phyloP scores from a whole-genome alignment of 1,284 basidiomycete genomes.

The Tausonia pullulans region DNA sequence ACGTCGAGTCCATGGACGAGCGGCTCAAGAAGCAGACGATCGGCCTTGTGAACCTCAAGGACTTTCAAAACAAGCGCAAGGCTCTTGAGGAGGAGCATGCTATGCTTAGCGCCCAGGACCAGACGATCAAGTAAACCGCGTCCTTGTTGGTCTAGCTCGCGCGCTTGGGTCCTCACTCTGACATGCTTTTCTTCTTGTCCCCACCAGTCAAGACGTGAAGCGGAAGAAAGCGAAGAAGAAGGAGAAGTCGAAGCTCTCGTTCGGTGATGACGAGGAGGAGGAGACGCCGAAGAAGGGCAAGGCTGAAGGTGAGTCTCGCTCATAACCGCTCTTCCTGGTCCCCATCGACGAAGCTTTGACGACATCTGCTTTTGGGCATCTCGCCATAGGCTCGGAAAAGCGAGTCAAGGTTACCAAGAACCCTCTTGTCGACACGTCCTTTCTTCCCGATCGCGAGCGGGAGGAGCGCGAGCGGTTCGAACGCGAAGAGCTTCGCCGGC shows the following conservation, averaged over 20 bases:
- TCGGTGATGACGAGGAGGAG: conserved; percentile 70
- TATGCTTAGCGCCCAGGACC: conserved; percentile 61
- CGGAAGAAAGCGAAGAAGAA: conserved; percentile 76
- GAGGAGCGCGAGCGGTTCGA: conserved; percentile 83
- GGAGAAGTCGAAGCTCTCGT: conserved; percentile 81
- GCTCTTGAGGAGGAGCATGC: conserved; percentile 87
- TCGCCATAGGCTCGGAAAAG: conserved; percentile 37
- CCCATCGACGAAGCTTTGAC: too few species aligned
- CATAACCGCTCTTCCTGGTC: too few species aligned
- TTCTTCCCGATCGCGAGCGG: conserved; percentile 90
- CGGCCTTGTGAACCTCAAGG: conserved; percentile 83
- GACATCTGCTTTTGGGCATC: too few species aligned
- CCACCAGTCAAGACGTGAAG: conserved; percentile 13
- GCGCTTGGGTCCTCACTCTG: neutral
- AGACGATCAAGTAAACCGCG: neutral
- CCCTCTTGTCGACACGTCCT: conserved; percentile 92
- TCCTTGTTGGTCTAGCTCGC: neutral
- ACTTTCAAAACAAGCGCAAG: conserved; percentile 79
- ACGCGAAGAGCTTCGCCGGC: conserved; percentile 74
- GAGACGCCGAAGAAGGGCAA: conserved; percentile 25
- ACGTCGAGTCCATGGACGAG: conserved; percentile 92
- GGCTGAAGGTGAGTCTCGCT: conserved; percentile 20
- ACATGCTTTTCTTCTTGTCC: neutral
- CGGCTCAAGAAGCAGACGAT: conserved; percentile 84
- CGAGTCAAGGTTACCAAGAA: conserved; percentile 81